These are phyloP conservation scores for Phytophthora aleatoria DNA, from an alignment of 352 stramenopile genomes.

Conservation along the genomic window DNA sequence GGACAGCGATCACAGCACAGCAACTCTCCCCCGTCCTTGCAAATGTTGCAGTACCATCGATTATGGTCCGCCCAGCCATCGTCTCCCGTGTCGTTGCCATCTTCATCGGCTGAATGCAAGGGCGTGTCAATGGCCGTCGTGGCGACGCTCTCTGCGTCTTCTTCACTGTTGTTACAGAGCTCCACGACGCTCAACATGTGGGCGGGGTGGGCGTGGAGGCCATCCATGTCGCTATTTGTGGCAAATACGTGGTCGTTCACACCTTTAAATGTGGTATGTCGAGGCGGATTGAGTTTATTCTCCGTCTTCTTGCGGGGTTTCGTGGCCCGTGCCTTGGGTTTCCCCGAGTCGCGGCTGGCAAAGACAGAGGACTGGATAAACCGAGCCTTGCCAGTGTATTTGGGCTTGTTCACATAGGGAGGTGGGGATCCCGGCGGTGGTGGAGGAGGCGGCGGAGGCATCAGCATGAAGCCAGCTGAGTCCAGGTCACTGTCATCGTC, in stretches of 20 bases:
- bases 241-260: background rate
- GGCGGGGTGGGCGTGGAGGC: constrained; percentile 22
- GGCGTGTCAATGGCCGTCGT: constrained; percentile 39
- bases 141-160: constrained; percentile 41
- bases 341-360: constrained; percentile 28
- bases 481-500: constrained; percentile 39
- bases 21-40: constrained; percentile 88
- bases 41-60: constrained; percentile 91
- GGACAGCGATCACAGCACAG: constrained; percentile 93
- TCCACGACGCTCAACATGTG: constrained; percentile 85
- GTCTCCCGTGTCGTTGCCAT: constrained; percentile 50
- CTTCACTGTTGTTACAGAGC: constrained; percentile 68
- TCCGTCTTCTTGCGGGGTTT: constrained; percentile 24
- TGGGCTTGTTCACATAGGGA: constrained; percentile 11
- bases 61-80: constrained; percentile 88
- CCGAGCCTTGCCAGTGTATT: constrained; percentile 39
- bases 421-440: constrained; percentile 12
- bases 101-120: constrained; percentile 40
- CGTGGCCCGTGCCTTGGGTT: constrained; percentile 20
- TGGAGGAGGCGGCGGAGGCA: constrained; percentile 16
- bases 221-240: constrained; percentile 4
- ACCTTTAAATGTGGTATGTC: constrained; percentile 2
- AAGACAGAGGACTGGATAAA: constrained; percentile 40
- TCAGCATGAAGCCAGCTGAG: constrained; percentile 18
- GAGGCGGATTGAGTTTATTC: constrained; percentile 5